Base-by-base conservation (phyloP, 306 rosid species). In the Cicer yamashitae region DNA sequence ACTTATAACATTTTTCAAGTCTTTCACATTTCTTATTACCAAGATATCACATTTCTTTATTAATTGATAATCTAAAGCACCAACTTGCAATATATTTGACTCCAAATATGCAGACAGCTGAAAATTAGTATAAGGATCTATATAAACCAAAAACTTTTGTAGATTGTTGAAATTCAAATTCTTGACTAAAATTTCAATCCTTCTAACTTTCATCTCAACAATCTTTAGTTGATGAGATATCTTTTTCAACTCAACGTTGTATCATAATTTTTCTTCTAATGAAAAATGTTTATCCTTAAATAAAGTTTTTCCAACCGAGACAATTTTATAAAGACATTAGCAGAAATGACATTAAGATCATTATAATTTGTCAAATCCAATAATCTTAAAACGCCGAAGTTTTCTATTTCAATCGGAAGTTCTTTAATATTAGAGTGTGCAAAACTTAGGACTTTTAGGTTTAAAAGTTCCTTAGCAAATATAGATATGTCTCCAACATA, bases 261-360 rank as follows among this genome's bases (percentile, higher is more conserved):
- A 6, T 2, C 6, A 7, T 64, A 8, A 6, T 72, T 72, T 43
- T 1, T 18, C 40, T 7, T 18, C 61, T 60, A 53, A 17, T 13
- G 76, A n/a, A 72, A 79, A 65, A 71, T 71, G 1, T 14, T 2
- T 7, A 53, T 47, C 43, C 78, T 25, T 0, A 79, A 34, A 45
- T 72, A 79, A 30, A 79, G 74, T 44, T 79, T 78, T 79, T 79
- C 74, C 8, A 79, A 64, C 3, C 2, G 41, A 37, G 18, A 34
- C 10, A 73, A 17, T 17, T 17, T 17, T 17, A 17, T 17, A 17
- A 17, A 17, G 18, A 17, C 18, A 17, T 17, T 17, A 17, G 18
- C 1, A 17, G 18, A 17, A 17, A 17, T 17, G 18, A 17, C 18
- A 17, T 17, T 17, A 17, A 17, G 18, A 17, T 17, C 18, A 17